phyloP scores from a whole-genome alignment of 805 yeast species.

The Komagataella mondaviorum region DNA sequence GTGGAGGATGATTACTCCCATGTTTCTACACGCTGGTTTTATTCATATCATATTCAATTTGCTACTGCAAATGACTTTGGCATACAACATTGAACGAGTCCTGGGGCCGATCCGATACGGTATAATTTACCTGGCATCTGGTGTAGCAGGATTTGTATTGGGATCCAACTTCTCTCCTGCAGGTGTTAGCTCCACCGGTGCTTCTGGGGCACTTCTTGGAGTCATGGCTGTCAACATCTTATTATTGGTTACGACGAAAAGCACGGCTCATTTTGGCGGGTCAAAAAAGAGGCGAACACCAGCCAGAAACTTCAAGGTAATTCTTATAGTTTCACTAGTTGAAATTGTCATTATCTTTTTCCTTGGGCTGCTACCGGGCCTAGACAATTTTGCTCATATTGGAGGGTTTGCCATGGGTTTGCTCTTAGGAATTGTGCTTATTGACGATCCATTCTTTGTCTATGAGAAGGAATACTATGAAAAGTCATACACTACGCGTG shows the following conservation, averaged over 20 bases:
- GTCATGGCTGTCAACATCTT: slow-evolving; percentile 48
- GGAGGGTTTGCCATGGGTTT: slow-evolving; percentile 63
- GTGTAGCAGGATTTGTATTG: slow-evolving; percentile 52
- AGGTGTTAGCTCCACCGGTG: slow-evolving; percentile 58
- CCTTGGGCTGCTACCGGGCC: slow-evolving; percentile 57
- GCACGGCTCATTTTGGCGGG: slow-evolving; percentile 21
- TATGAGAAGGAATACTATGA: slow-evolving; percentile 9
- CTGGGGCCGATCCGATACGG: slow-evolving; percentile 43
- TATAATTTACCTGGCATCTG: slow-evolving; percentile 44
- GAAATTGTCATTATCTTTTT: slow-evolving; percentile 49
- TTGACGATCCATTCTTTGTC: slow-evolving; percentile 42
- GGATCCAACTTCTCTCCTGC: slow-evolving; percentile 60
- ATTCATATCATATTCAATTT: slow-evolving; percentile 54
- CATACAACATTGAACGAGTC: slow-evolving; percentile 39
- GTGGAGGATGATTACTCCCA: slow-evolving; percentile 59
- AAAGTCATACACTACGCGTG: slow-evolving; percentile 4
- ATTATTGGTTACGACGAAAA: slow-evolving; percentile 37
- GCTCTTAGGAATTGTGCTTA: slow-evolving; percentile 29
- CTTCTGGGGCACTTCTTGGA: slow-evolving; percentile 62
- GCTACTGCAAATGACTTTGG: slow-evolving; percentile 46
- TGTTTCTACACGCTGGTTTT: slow-evolving; percentile 64
- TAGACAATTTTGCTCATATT: slow-evolving; percentile 64
- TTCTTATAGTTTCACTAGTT: slow-evolving; percentile 31
- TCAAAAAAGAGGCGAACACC: neutral
- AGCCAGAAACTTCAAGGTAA: slow-evolving; percentile 23